Base-by-base conservation (phyloP, 31 red algal species). In the Endocladia muricata region DNA sequence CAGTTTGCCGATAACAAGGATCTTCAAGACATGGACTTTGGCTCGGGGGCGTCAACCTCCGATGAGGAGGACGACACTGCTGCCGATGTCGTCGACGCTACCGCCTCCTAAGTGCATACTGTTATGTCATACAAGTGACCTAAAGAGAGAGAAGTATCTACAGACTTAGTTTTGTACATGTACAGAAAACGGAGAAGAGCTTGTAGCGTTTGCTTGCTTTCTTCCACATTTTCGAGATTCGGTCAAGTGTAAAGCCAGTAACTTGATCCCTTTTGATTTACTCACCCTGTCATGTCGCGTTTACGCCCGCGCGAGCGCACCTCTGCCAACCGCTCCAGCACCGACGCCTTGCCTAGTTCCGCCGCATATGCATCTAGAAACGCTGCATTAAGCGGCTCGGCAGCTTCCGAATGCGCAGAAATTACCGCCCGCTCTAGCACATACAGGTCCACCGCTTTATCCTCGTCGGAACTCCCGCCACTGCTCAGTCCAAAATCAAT, bases 391-490 rank as follows among this genome's bases (percentile, higher is more conserved):
- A 83, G 34, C n/a, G 25, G 40, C n/a, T 67, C 74, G 22, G 84
- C 91, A 26, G 48, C 35, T 63, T 81, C 77, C 1, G 79, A 80
- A 55, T 89, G 81, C 26, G 83, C 85, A 2, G 88, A 84, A 21
- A 71, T 47, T 1, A 97, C 64, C 11, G 94, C 94, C 17, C 94
- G 71, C 64, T 97, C 94, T 40, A 97, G 72, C 41, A 97, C 94
- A 76, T 91, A 97, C 41, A 97, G 54, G 47, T 97, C 94, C 2
- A 97, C 94, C 34, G 94, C 94, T 64, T 85, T 73, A 72, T 91
- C 94, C 61, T 97, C 94, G 13, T 92, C 88, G 0, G 65, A 74
- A 26, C 31, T 55, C 37, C 76, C 81, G 15, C 56, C 73, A 47
- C 56, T 39, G 56, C 74, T 82, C 13, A 97, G 44, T 8, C 94